These are phyloP conservation scores for Galeopsis tetrahit DNA, from an alignment of 257 asterid genomes.

Conservation along the genomic window DNA sequence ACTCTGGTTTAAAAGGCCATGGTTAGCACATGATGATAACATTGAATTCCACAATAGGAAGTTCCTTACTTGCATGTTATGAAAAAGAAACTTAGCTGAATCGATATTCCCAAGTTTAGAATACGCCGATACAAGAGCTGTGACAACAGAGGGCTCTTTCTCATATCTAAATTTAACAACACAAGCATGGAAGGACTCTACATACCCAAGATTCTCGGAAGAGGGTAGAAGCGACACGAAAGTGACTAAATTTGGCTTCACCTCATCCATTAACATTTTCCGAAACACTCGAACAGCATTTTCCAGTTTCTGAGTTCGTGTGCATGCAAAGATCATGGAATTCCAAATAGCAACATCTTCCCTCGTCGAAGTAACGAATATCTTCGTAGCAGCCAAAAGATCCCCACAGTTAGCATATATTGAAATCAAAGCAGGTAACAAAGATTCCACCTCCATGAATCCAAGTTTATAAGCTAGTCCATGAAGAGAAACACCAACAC, in stretches of 20 bases:
- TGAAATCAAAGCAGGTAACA: constrained; percentile 62
- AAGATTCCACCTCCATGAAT: constrained; percentile 40
- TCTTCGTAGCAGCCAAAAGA: constrained; percentile 43
- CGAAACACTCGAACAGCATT: constrained; percentile 45
- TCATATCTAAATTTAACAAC: constrained; percentile 53
- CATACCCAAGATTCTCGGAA: constrained; percentile 39
- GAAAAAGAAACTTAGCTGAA: constrained; percentile 57
- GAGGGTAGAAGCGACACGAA: constrained; percentile 68
- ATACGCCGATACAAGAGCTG: constrained; percentile 60
- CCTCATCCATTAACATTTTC: constrained; percentile 40
- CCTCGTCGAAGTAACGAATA: constrained; percentile 39
- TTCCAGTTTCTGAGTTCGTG: constrained; percentile 41
- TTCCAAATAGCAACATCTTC: constrained; percentile 54
- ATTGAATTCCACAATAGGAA: constrained; percentile 62
- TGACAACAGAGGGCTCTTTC: constrained; percentile 49
- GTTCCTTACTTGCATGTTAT: constrained; percentile 33
- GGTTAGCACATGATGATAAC: constrained; percentile 57
- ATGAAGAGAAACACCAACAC: constrained; percentile 47
- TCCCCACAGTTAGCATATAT: constrained; percentile 54
- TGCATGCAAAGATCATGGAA: constrained; percentile 59
- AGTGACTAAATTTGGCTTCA: constrained; percentile 53
- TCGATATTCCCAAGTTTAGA: constrained; percentile 53
- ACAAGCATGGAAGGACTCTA: constrained; percentile 54
- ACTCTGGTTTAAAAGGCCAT: constrained; percentile 45
- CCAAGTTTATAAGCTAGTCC: constrained; percentile 63